Percentiles rank a stretch among this genome's conserved stretches.
Conservation (phyloP, 202 grass and related monocot species). For the Elaeis oleifera region DNA sequence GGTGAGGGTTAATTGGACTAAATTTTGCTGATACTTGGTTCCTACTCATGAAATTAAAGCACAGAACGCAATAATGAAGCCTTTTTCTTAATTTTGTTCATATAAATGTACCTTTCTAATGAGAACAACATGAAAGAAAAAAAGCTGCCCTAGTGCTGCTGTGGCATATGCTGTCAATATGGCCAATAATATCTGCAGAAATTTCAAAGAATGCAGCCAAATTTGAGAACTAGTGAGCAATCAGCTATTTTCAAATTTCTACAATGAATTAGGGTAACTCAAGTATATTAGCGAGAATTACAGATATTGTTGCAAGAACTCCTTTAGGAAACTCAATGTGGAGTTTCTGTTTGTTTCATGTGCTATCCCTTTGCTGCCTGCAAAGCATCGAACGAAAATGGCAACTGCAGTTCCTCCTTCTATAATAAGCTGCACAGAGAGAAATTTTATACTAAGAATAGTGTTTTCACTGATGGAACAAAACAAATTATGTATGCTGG, state of each 20-base stretch:
- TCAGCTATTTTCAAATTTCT: slow-evolving; percentile 1
- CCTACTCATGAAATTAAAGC: too few species aligned
- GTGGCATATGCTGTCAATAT: slow-evolving; percentile 75
- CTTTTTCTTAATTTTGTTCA: not conserved
- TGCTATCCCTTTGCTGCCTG: slow-evolving; percentile 49
- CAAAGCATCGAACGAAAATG: slow-evolving; percentile 76
- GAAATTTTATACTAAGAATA: too few species aligned
- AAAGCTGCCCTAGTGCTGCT: slow-evolving; percentile 75
- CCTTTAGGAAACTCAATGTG: slow-evolving; percentile 73
- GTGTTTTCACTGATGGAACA: too few species aligned
- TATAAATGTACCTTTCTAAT: slow-evolving; percentile 60
- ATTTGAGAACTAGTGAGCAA: not conserved
- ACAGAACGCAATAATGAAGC: too few species aligned
- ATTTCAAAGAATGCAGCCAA: slow-evolving; percentile 4
- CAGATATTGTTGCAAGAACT: slow-evolving; percentile 69
- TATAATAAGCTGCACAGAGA: slow-evolving; percentile 46
- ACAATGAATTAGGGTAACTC: not conserved
- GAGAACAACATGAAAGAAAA: slow-evolving; percentile 89
- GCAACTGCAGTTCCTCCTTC: slow-evolving; percentile 63
- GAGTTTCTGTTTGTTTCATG: slow-evolving; percentile 58
- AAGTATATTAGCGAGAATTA: slow-evolving; percentile 26
- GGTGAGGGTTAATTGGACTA: too few species aligned
- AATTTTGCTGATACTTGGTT: too few species aligned
- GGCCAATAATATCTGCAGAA: slow-evolving; percentile 51
- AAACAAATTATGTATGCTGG: too few species aligned